phyloP scores from a whole-genome alignment of 192 early-diverging fungal species.

The Spizellomyces punctatus region DNA sequence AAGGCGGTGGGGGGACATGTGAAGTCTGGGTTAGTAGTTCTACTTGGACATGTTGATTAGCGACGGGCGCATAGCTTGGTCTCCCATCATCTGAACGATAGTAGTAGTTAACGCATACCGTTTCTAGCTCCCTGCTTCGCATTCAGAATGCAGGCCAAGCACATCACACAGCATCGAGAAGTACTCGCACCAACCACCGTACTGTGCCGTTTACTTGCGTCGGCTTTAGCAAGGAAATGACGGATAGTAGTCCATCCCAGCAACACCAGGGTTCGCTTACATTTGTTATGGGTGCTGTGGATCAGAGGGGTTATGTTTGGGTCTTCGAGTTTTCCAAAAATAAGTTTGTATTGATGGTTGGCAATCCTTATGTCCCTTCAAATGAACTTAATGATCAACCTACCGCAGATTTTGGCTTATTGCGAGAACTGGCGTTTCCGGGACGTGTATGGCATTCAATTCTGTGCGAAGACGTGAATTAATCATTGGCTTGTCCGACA shows the following conservation, averaged over 20 bases:
- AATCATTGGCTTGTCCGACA: conserved; percentile 49
- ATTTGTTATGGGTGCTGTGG: conserved; percentile 42
- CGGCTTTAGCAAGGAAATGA: conserved; percentile 32
- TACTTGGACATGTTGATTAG: too few species aligned
- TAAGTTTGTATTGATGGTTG: conserved; percentile 29
- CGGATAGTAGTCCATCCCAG: neutral
- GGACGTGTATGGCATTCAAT: conserved; percentile 48
- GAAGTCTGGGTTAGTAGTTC: conserved; percentile 26
- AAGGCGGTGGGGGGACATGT: conserved; percentile 35
- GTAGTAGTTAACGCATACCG: neutral
- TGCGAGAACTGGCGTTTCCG: conserved; percentile 47
- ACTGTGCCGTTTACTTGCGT: conserved; percentile 37
- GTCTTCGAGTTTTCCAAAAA: conserved; percentile 51
- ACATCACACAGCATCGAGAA: neutral
- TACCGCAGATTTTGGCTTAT: conserved; percentile 46
- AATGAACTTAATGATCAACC: neutral
- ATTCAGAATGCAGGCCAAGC: conserved; percentile 28
- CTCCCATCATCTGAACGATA: neutral
- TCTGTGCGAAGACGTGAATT: conserved; percentile 44
- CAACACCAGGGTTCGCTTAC: conserved; percentile 15
- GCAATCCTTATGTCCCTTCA: neutral
- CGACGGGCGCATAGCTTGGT: neutral
- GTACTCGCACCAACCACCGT: conserved; percentile 11
- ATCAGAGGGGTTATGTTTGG: conserved; percentile 51
- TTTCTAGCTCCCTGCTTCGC: conserved; percentile 34